Base-by-base conservation (phyloP, 148 eudicot species). In the Arctostaphylos glauca region DNA sequence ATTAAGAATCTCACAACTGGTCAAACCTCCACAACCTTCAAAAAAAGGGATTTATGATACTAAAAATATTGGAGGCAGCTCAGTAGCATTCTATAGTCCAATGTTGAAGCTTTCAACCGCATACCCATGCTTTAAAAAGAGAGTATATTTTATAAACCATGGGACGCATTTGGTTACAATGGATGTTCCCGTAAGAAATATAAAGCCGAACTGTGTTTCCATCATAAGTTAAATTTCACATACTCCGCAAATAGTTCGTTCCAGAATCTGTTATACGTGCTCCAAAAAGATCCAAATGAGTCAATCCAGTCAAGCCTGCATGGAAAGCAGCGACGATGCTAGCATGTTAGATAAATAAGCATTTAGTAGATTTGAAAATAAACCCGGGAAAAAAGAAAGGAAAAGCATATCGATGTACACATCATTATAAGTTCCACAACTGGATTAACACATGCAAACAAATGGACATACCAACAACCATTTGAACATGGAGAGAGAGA, bases 281-380 rank as follows among this genome's bases (percentile, higher is more conserved):
- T 67, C 98, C 98, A 84, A 96, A 96, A 53, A 96, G 98, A 94
- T 96, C 98, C 90, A 96, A 84, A 88, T 96, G 98, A 78, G 91
- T 92, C 91, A 96, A 85, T n/a, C 93, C 95, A 77, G 93, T 91
- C 88, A 96, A 88, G 88, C 91, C 98, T 96, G 92, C 89, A 86
- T 76, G 50, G 80, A 9, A 49, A 67, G 71, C 23, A 43, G 16
- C 54, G 4, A 74, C 38, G 48, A 74, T 10, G 23, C 77, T 74
- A 14, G 0, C 55, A 74, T n/a, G 77, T 60, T 60, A 82, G 55
- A 82, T 18, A 55, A 19, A 82, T 6, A 31, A 6, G n/a, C 19
- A 73, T 68, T 21, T 52, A 56, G 44, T n/a, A 55, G 4, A 41
- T 18, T n/a, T 43, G 70, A 41, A 78, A 15, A 53, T 13, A 19